These are phyloP conservation scores for Apodospora peruviana DNA, from an alignment of 495 filamentous ascomycete genomes.

Conservation along the genomic window DNA sequence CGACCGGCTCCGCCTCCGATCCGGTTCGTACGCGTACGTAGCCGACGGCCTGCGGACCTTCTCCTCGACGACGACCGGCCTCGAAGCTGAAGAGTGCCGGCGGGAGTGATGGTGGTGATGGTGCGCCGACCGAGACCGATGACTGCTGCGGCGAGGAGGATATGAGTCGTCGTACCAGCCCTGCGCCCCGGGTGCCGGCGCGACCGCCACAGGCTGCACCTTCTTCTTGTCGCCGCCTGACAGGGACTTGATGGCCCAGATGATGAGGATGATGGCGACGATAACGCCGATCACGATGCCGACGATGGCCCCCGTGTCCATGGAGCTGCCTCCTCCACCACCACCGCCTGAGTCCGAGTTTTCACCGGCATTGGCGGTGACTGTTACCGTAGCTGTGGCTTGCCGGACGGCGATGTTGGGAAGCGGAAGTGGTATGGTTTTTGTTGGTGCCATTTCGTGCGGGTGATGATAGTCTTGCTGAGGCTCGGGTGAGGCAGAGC, in stretches of 20 bases:
- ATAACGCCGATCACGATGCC: slow-evolving; percentile 26
- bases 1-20: slow-evolving; percentile 11
- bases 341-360: not conserved
- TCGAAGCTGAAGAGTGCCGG: slow-evolving; percentile 1
- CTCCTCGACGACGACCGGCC: slow-evolving; percentile 17
- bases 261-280: slow-evolving; percentile 19
- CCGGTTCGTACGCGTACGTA: slow-evolving; percentile 8
- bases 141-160: not conserved
- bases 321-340: too few species aligned
- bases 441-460: slow-evolving; percentile 19
- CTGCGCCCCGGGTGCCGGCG: slow-evolving; percentile 14
- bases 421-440: slow-evolving; percentile 10
- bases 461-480: not conserved
- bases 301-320: slow-evolving; percentile 18
- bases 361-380: not conserved
- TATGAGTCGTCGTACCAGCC: slow-evolving; percentile 22
- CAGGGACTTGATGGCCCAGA: slow-evolving; percentile 14
- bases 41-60: slow-evolving; percentile 8
- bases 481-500: not conserved
- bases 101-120: slow-evolving; percentile 9
- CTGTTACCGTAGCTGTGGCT: slow-evolving; percentile 12
- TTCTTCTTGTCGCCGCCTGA: slow-evolving; percentile 4
- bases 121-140: slow-evolving; percentile 4
- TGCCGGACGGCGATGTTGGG: slow-evolving; percentile 10
- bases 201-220: not conserved